A percentile compares a stretch with the other conserved stretches of the same genome.
Conservation (phyloP, 2,329 filamentous ascomycete species). For the Penicillium sp. region DNA sequence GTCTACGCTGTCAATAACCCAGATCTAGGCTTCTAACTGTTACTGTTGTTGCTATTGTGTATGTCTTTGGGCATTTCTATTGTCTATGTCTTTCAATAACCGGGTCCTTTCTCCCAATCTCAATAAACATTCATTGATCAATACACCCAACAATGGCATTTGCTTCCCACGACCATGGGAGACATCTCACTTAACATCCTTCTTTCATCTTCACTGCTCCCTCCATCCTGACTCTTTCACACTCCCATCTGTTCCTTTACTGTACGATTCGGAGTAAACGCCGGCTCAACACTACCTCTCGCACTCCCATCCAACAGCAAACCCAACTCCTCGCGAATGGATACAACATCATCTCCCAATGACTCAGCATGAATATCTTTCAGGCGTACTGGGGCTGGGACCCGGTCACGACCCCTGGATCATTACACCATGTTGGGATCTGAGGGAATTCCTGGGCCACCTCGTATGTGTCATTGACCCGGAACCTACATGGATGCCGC, state of each 20-base stretch:
- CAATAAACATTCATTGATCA: not conserved
- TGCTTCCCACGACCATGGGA: not conserved
- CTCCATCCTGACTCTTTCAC: not conserved
- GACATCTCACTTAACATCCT: too few relatives aligned
- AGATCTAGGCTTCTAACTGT: too few relatives aligned
- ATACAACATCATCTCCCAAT: not conserved
- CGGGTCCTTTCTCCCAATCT: not conserved
- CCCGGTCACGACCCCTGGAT: not conserved
- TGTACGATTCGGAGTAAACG: not conserved
- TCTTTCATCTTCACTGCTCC: not conserved
- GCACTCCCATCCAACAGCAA: not conserved
- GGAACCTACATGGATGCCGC: constrained; percentile 1
- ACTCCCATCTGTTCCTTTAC: not conserved
- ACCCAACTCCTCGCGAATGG: not conserved
- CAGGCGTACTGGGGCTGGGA: constrained; percentile 1
- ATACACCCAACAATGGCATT: not conserved
- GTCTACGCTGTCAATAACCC: too few relatives aligned
- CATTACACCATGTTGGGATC: not conserved
- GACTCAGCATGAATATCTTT: not conserved
- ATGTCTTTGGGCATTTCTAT: not conserved
- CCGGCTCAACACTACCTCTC: not conserved
- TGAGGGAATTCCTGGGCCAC: constrained; percentile 1
- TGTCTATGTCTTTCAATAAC: not conserved
- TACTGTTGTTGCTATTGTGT: not conserved
- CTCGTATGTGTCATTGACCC: constrained; percentile 8